phyloP scores from a whole-genome alignment of 768 basidiomycete genomes.

The Termitomyces sp. region DNA sequence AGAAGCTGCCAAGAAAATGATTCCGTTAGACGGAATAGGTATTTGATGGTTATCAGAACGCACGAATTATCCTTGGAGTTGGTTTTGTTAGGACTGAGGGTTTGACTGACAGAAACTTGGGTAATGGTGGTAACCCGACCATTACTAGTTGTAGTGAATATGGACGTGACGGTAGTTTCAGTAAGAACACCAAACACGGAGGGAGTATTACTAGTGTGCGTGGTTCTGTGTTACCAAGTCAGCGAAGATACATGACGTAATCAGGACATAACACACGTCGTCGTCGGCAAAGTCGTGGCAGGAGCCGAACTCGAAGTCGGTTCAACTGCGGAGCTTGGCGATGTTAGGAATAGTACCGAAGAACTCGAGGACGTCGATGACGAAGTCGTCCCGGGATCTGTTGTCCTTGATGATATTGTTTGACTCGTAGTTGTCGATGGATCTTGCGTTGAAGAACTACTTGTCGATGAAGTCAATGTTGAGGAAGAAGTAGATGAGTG shows the following conservation, averaged over 20 bases:
- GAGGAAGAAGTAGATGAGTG: conserved; percentile 20
- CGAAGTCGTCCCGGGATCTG: conserved; percentile 14
- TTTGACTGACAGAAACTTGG: conserved; percentile 65
- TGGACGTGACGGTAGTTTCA: conserved; percentile 47
- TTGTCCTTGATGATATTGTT: conserved; percentile 11
- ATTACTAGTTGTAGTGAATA: conserved; percentile 48
- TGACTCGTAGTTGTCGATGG: conserved; percentile 7
- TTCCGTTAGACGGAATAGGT: conserved; percentile 3
- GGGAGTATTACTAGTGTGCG: background rate
- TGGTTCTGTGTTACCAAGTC: conserved; percentile 1
- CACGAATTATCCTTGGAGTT: conserved; percentile 46
- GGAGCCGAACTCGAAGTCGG: conserved; percentile 16
- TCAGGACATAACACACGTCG: conserved; percentile 16
- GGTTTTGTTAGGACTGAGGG: conserved; percentile 50
- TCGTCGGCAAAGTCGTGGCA: conserved; percentile 12
- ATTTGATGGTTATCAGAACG: conserved; percentile 20
- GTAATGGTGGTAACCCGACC: conserved; percentile 60
- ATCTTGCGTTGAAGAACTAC: conserved; percentile 5
- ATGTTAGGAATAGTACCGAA: conserved; percentile 18
- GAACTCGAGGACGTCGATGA: conserved; percentile 17
- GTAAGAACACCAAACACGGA: background rate
- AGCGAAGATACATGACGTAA: conserved; percentile 12
- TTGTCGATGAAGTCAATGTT: conserved; percentile 12
- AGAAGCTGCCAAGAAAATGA: conserved; percentile 56
- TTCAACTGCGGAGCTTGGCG: conserved; percentile 15